Percentiles rank a stretch among this genome's conserved stretches.
These are phyloP conservation scores for Hyaloscypha finlandica DNA, from an alignment of 495 filamentous ascomycete species.

Conservation along the genomic window DNA sequence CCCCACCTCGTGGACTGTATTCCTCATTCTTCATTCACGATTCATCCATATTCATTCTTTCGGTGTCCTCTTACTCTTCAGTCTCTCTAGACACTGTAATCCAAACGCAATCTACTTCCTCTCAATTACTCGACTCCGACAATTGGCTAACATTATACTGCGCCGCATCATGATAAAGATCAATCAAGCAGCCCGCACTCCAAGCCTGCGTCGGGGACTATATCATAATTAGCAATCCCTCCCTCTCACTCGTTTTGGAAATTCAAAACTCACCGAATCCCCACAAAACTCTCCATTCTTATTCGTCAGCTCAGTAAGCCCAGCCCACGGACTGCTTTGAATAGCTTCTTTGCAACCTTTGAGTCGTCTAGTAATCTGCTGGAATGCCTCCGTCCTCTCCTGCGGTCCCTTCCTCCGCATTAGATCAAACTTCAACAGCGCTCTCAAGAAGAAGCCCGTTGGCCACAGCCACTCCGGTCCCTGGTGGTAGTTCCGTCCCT, in stretches of 20 bases:
- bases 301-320: conserved; percentile 91
- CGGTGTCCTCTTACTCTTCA: background rate
- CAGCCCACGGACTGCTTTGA: conserved; percentile 78
- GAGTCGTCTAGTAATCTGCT: conserved; percentile 86
- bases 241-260: background rate
- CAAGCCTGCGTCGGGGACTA: conserved; percentile 92
- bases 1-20: background rate
- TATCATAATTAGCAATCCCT: background rate
- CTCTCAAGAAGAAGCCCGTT: conserved; percentile 89
- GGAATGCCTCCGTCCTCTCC: conserved; percentile 79
- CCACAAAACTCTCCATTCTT: conserved; percentile 78
- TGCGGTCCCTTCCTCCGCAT: conserved; percentile 62
- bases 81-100: background rate
- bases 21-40: background rate
- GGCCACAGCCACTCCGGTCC: conserved; percentile 99
- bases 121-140: background rate
- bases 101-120: no score
- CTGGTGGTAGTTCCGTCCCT: conserved; percentile 97
- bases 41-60: background rate
- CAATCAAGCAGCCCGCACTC: conserved; percentile 91
- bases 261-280: conserved; percentile 72
- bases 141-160: conserved; percentile 27
- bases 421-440: conserved; percentile 87
- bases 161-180: conserved; percentile 88
- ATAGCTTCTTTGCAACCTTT: conserved; percentile 81